Evolutionary conservation across 2,329 filamentous ascomycete species (phyloP).

Genomic region (Thielaviopsis cerberus): DNA sequence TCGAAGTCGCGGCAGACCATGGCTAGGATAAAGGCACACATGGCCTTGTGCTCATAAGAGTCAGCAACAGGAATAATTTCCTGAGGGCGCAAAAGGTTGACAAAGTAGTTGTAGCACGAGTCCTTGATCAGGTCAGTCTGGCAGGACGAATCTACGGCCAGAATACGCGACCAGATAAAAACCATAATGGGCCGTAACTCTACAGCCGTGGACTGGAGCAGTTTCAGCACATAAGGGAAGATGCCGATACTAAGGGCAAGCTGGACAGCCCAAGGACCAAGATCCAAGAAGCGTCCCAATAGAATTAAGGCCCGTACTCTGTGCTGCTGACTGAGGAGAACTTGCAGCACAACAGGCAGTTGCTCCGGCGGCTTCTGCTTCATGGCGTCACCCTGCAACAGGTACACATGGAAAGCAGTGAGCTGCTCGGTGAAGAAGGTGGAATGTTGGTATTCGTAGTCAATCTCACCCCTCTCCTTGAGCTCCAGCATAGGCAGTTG

Average conservation of each 20-base stretch:
- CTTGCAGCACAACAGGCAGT: constrained; percentile 86
- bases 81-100: constrained; percentile 70
- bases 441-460: constrained; percentile 89
- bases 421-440: constrained; percentile 94
- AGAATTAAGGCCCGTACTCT: constrained; percentile 77
- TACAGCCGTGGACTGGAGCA: constrained; percentile 82
- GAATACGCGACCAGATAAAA: constrained; percentile 92
- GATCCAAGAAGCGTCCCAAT: constrained; percentile 79
- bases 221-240: constrained; percentile 94
- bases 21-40: constrained; percentile 94
- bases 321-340: constrained; percentile 88
- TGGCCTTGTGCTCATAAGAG: constrained; percentile 84
- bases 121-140: constrained; percentile 91
- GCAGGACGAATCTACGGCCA: constrained; percentile 86
- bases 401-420: constrained; percentile 90
- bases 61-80: constrained; percentile 74
- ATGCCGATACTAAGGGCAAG: constrained; percentile 93
- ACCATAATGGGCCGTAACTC: constrained; percentile 98
- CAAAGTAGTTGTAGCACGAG: constrained; percentile 93
- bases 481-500: constrained; percentile 74
- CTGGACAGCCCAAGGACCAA: constrained; percentile 97
- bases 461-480: constrained; percentile 51
- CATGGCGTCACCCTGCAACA: constrained; percentile 61
- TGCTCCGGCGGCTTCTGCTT: constrained; percentile 82
- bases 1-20: constrained; percentile 94